phyloP scores from a whole-genome alignment of 2,329 filamentous ascomycete genomes.

The Thelonectria olida region DNA sequence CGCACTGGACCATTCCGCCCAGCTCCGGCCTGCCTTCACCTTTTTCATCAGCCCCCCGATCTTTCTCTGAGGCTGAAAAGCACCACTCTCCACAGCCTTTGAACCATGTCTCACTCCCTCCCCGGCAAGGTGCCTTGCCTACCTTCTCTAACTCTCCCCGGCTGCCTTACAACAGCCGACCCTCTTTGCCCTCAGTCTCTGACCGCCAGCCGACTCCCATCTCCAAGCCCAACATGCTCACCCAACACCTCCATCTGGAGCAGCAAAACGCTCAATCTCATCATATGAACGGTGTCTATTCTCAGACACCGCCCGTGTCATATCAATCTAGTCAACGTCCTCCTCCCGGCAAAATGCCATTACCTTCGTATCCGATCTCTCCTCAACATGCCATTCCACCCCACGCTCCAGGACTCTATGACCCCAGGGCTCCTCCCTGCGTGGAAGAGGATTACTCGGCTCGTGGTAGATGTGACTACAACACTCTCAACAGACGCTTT shows the following conservation, averaged over 20 bases:
- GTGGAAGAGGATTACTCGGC: constrained; percentile 57
- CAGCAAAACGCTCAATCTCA: constrained; percentile 50
- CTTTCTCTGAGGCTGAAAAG: constrained; percentile 53
- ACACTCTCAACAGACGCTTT: constrained; percentile 57
- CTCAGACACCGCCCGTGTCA: constrained; percentile 49
- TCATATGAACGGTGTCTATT: constrained; percentile 49
- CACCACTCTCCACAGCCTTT: constrained; percentile 55
- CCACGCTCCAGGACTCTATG: constrained; percentile 53
- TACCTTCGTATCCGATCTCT: constrained; percentile 60
- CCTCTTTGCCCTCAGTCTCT: constrained; percentile 51
- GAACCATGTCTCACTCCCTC: constrained; percentile 51
- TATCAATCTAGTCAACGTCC: constrained; percentile 53
- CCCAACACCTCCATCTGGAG: constrained; percentile 46
- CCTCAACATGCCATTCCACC: constrained; percentile 56
- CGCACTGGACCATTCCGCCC: constrained; percentile 45
- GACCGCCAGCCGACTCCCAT: constrained; percentile 55
- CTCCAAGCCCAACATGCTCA: constrained; percentile 49
- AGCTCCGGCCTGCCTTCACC: constrained; percentile 52
- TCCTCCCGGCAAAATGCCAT: constrained; percentile 57
- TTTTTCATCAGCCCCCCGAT: constrained; percentile 58
- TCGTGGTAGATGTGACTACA: constrained; percentile 54
- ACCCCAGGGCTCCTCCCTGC: constrained; percentile 54
- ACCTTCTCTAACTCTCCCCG: constrained; percentile 54
- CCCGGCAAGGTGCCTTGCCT: constrained; percentile 52
- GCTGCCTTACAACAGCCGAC: constrained; percentile 47